Conservation (phyloP, 306 rosid species). For the Crotalaria pallida region DNA sequence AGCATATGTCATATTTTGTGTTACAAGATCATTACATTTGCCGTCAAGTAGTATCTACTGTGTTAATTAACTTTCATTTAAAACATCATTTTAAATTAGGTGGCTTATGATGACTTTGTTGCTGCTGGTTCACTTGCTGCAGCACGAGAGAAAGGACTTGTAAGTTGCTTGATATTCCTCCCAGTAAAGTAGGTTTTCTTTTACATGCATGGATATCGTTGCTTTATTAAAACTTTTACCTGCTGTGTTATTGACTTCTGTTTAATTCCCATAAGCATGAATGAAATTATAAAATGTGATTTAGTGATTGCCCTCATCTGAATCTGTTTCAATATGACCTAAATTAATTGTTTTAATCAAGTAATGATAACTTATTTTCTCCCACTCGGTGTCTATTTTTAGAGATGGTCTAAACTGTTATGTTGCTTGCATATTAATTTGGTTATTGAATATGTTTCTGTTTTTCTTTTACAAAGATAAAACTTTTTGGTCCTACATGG, state of each 20-base stretch:
- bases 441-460: not conserved
- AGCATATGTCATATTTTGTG: not conserved
- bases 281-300: not conserved
- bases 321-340: not conserved
- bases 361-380: not conserved
- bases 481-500: not conserved
- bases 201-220: not conserved
- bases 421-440: not conserved
- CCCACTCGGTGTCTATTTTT: not conserved
- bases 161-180: constrained; percentile 43
- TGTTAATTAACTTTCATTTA: not conserved
- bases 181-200: not conserved
- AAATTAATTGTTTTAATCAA: constrained; percentile 6
- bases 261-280: not conserved
- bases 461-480: not conserved
- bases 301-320: not conserved
- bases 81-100: constrained; percentile 41
- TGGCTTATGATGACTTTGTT: constrained; percentile 75
- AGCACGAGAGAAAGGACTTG: constrained; percentile 92
- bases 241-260: not conserved
- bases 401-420: not conserved
- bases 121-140: constrained; percentile 86
- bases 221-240: not conserved
- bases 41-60: not conserved
- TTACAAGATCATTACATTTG: not conserved